Percentiles rank a stretch among this genome's conserved stretches.
These are phyloP conservation scores for Alternaria alternata DNA, from an alignment of 2,329 filamentous ascomycete species.

Conservation along the genomic window DNA sequence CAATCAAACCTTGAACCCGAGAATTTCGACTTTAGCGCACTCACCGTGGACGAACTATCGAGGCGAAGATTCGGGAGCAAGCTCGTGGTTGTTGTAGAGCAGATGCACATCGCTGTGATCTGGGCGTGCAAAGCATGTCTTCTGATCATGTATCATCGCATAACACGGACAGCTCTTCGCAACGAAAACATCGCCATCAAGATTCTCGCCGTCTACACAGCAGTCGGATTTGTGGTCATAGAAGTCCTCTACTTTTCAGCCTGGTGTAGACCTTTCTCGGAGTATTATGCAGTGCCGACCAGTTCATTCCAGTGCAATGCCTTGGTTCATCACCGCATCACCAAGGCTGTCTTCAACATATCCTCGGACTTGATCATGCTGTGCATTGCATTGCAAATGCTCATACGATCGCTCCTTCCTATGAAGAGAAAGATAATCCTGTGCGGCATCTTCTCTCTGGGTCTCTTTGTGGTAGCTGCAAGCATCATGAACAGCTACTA, in stretches of 20 bases:
- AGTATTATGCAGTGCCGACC: constrained; percentile 63
- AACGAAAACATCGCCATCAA: constrained; percentile 51
- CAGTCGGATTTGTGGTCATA: constrained; percentile 57
- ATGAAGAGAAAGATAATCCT: constrained; percentile 63
- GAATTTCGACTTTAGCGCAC: constrained; percentile 54
- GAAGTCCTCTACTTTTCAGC: constrained; percentile 61
- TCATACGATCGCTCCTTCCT: constrained; percentile 54
- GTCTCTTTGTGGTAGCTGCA: constrained; percentile 59
- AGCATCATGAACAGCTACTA: constrained; percentile 60
- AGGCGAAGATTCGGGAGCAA: constrained; percentile 50
- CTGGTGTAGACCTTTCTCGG: constrained; percentile 63
- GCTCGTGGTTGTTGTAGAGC: constrained; percentile 62
- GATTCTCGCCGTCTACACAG: constrained; percentile 57
- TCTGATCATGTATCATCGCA: constrained; percentile 61
- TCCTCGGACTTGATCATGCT: constrained; percentile 58
- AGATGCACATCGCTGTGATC: constrained; percentile 60
- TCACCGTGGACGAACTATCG: constrained; percentile 49
- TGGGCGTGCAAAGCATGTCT: constrained; percentile 65
- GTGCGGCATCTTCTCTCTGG: constrained; percentile 65
- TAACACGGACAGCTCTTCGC: constrained; percentile 51
- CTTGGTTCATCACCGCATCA: constrained; percentile 49
- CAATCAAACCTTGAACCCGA: constrained; percentile 56
- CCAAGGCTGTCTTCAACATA: constrained; percentile 54
- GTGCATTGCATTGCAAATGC: constrained; percentile 56
- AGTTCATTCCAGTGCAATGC: constrained; percentile 45